Evolutionary conservation across 306 rosid genomes (phyloP).

Genomic region (Abrus pulchellus): DNA sequence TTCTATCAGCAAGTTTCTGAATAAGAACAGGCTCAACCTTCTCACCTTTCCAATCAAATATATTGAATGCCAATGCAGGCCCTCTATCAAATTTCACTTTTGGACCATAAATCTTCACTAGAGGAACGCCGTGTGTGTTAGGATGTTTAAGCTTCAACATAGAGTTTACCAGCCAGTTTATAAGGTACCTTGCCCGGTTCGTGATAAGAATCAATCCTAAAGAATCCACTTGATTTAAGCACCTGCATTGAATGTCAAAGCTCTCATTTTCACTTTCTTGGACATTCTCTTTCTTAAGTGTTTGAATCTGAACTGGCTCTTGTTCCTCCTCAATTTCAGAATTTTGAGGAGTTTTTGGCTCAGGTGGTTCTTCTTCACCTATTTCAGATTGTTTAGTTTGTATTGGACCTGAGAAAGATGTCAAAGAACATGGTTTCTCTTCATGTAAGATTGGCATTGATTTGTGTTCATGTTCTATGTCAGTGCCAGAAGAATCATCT

Average conservation of each 20-base stretch:
- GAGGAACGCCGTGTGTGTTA: slow-evolving; percentile 62
- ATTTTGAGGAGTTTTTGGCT: slow-evolving; percentile 35
- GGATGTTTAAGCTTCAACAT: slow-evolving; percentile 91
- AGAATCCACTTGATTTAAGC: slow-evolving; percentile 84
- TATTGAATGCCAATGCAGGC: slow-evolving; percentile 88
- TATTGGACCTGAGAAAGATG: slow-evolving; percentile 74
- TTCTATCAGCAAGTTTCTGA: slow-evolving; percentile 92
- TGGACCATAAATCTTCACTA: slow-evolving; percentile 88
- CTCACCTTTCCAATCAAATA: slow-evolving; percentile 95
- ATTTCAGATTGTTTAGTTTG: slow-evolving; percentile 41
- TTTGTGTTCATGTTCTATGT: slow-evolving; percentile 57
- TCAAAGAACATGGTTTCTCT: slow-evolving; percentile 49
- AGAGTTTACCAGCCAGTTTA: slow-evolving; percentile 89
- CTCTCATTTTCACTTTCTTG: slow-evolving; percentile 45
- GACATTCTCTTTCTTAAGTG: slow-evolving; percentile 15
- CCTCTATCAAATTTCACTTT: slow-evolving; percentile 86
- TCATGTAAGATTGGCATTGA: slow-evolving; percentile 44
- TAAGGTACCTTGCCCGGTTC: slow-evolving; percentile 77
- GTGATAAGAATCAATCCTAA: slow-evolving; percentile 66
- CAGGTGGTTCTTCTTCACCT: slow-evolving; percentile 45
- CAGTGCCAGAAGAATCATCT: slow-evolving; percentile 66
- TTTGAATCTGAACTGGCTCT: slow-evolving; percentile 29
- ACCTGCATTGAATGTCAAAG: slow-evolving; percentile 63
- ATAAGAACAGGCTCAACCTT: slow-evolving; percentile 89
- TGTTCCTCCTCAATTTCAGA: slow-evolving; percentile 53